Evolutionary conservation across 225 moss, liverwort and hornwort species (phyloP).

Genomic region (Physcomitrium patens): DNA sequence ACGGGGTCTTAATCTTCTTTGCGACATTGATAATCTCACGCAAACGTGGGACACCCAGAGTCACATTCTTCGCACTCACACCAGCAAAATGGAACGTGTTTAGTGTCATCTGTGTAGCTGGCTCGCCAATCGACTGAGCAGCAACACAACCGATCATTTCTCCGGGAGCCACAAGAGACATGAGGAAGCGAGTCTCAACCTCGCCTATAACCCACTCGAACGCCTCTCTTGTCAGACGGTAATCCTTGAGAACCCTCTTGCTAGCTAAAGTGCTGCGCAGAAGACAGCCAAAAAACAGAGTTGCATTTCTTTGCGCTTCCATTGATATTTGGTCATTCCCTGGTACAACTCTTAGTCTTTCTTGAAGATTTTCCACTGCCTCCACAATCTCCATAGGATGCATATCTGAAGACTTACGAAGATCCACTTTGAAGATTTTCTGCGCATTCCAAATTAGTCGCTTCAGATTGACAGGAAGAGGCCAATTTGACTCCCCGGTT

Average conservation of each 20-base stretch:
- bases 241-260: slow-evolving; percentile 96
- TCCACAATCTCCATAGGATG: slow-evolving; percentile 99
- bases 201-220: slow-evolving; percentile 99
- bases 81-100: slow-evolving; percentile 72
- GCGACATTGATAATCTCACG: slow-evolving; percentile 98
- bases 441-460: slow-evolving; percentile 98
- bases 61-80: slow-evolving; percentile 98
- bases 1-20: slow-evolving; percentile 97
- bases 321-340: slow-evolving; percentile 97
- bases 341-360: slow-evolving; percentile 91
- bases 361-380: slow-evolving; percentile 95
- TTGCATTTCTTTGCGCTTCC: slow-evolving; percentile 98
- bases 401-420: slow-evolving; percentile 93
- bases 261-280: slow-evolving; percentile 93
- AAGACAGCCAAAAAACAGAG: slow-evolving; percentile 94
- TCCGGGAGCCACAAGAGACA: slow-evolving; percentile 96
- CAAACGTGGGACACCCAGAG: slow-evolving; percentile 91
- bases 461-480: slow-evolving; percentile 91
- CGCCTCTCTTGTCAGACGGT: slow-evolving; percentile 91
- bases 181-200: slow-evolving; percentile 92
- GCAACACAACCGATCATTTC: slow-evolving; percentile 99
- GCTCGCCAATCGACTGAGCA: slow-evolving; percentile 97
- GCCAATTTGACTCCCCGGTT: slow-evolving; percentile 83
- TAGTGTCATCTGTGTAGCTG: slow-evolving; percentile 96
- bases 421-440: slow-evolving; percentile 96